phyloP scores from a whole-genome alignment of 192 early-diverging fungal species.

The Coemansia sp. region DNA sequence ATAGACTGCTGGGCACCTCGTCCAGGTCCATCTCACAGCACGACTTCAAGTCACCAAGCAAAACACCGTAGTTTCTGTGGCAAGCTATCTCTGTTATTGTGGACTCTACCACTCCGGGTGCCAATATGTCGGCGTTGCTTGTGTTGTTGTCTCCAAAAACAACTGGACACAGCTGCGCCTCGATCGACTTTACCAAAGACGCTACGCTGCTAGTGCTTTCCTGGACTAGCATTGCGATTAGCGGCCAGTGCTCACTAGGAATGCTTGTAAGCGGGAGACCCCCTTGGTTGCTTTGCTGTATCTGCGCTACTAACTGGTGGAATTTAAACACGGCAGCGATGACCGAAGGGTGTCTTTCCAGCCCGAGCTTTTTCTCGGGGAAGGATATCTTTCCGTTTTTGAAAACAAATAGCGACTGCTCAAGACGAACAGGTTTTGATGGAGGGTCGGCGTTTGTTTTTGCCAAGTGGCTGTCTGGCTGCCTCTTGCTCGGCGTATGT shows the following conservation, averaged over 20 bases:
- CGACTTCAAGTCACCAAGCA: constrained; percentile 13
- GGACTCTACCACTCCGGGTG: constrained; percentile 18
- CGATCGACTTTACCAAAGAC: constrained; percentile 25
- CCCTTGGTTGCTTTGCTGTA: constrained; percentile 7
- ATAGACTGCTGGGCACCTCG: constrained; percentile 25
- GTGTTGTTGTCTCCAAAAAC: constrained; percentile 28
- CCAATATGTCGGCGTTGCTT: constrained; percentile 26
- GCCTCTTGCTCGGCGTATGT: background rate
- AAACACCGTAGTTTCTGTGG: constrained; percentile 37
- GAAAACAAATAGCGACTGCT: constrained; percentile 11
- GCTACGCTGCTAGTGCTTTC: constrained; percentile 29
- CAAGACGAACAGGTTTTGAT: background rate
- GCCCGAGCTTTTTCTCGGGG: constrained; percentile 33
- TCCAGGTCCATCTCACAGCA: constrained; percentile 6
- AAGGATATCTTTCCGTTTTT: constrained; percentile 34
- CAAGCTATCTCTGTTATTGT: constrained; percentile 29
- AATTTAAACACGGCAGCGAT: constrained; percentile 37
- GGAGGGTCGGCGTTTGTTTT: background rate
- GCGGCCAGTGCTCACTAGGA: constrained; percentile 20
- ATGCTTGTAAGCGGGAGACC: constrained; percentile 23
- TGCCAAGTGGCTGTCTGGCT: background rate
- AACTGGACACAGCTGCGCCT: constrained; percentile 41
- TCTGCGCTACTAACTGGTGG: constrained; percentile 38
- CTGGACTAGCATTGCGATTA: constrained; percentile 46
- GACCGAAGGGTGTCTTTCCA: constrained; percentile 42